Conservation (phyloP, 345 rosid species). For the Litchi chinensis region DNA sequence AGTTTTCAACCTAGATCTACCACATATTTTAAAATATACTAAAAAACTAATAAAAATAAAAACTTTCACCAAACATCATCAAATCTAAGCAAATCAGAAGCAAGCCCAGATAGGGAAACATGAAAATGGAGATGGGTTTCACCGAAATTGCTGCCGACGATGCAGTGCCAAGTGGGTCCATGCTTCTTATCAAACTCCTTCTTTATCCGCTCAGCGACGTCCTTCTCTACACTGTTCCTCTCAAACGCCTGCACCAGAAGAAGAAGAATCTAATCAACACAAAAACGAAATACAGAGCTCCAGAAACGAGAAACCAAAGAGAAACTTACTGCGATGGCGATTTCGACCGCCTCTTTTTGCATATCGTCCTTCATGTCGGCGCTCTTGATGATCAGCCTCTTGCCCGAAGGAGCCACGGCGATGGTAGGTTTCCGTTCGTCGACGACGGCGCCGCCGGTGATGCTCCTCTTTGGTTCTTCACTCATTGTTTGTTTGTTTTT, state of each 20-base stretch:
- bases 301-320: not conserved
- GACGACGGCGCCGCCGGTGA: constrained; percentile 45
- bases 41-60: constrained; percentile 4
- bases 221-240: constrained; percentile 84
- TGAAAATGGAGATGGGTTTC: constrained; percentile 19
- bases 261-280: constrained; percentile 8
- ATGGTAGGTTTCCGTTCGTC: constrained; percentile 52
- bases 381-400: constrained; percentile 74
- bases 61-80: constrained; percentile 1
- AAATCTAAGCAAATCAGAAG: constrained; percentile 10
- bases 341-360: constrained; percentile 90
- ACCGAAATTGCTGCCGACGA: constrained; percentile 99
- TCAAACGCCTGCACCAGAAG: constrained; percentile 71
- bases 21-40: constrained; percentile 2
- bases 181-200: constrained; percentile 94
- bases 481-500: constrained; percentile 33
- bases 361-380: constrained; percentile 97
- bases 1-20: constrained; percentile 28
- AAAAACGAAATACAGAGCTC: constrained; percentile 14
- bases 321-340: constrained; percentile 67
- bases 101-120: not conserved
- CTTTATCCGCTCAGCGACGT: constrained; percentile 94
- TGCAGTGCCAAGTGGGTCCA: constrained; percentile 99
- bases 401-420: constrained; percentile 45
- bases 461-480: constrained; percentile 57